Conservation (phyloP, 1,284 basidiomycete genomes). For the Ustanciosporium gigantosporum region DNA sequence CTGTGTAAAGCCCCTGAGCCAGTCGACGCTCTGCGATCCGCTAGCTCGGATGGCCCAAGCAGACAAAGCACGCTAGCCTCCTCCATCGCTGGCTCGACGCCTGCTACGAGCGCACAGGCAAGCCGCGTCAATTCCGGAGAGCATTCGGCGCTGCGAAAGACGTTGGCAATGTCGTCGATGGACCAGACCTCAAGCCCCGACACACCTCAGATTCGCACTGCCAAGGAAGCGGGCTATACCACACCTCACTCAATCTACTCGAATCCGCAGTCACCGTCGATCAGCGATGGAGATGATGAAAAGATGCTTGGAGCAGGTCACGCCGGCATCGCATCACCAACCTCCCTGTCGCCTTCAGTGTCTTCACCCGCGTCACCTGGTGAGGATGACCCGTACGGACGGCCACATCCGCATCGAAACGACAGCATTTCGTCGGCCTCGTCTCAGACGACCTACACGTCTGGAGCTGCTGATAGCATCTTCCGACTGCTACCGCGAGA, state of each 20-base stretch:
- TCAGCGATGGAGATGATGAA: constrained; percentile 13
- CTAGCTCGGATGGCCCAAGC: constrained; percentile 13
- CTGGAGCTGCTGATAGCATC: constrained; percentile 89
- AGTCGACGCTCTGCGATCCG: constrained; percentile 6
- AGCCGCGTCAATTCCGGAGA: constrained; percentile 36
- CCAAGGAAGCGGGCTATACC: constrained; percentile 53
- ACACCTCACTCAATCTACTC: constrained; percentile 44
- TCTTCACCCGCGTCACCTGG: constrained; percentile 34
- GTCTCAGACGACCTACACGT: constrained; percentile 74
- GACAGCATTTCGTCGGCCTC: constrained; percentile 65
- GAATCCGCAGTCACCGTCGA: constrained; percentile 39
- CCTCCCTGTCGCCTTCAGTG: constrained; percentile 19
- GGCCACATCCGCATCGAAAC: constrained; percentile 42
- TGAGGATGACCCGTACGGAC: constrained; percentile 33
- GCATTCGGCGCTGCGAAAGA: constrained; percentile 6
- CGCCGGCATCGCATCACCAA: constrained; percentile 7
- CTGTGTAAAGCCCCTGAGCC: constrained; percentile 65
- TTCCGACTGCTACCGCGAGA: constrained; percentile 95
- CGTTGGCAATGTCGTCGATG: constrained; percentile 16
- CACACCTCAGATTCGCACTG: constrained; percentile 43
- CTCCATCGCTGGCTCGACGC: constrained; percentile 1
- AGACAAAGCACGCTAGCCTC: constrained; percentile 13
- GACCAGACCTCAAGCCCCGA: constrained; percentile 7
- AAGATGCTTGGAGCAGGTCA: not conserved
- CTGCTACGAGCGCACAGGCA: constrained; percentile 16